Base-by-base conservation (phyloP, 2,329 filamentous ascomycete genomes). In the Ophiosphaerella narmari region DNA sequence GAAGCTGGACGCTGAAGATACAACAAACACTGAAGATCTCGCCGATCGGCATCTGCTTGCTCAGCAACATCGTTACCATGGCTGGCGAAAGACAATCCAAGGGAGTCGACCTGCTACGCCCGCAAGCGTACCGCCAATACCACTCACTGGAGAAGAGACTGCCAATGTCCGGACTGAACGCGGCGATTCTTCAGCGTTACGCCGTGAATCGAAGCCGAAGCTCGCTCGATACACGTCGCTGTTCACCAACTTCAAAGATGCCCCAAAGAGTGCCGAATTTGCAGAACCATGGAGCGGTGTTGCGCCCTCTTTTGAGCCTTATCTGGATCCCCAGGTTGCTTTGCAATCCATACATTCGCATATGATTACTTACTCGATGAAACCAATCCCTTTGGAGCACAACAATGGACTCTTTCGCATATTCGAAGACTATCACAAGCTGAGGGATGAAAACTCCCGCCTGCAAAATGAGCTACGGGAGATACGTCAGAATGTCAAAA, bases 331-430 rank as follows among this genome's bases (percentile, higher is more conserved):
- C 6, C 32, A 66, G 12, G 24, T 58, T 1, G 55, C 55, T 3
- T 46, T 71, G 5, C 60, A 67, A 37, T 62, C 65, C 2, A 57
- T 70, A 7, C 64, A 58, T 21, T 57, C 61, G n/a, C 58, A 66
- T 16, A 64, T 73, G 49, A 46, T 46, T 26, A 59, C 40, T 11
- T 34, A 47, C n/a, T 59, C 53, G 7, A 54, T 42, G n/a, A 44
- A 54, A 18, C 59, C 68, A 2, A 58, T 73, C 41, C 62, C 70
- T 9, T 32, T 58, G 6, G 47, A 66, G 14, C 57, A 74, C 57
- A 74, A 74, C 49, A 71, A 67, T 47, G 67, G 68, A 1, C 54
- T 79, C 1, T 67, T 77, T 37, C 65, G 67, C n/a, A 66, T 78
- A 14, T 75, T 77, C 36, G 77, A 78, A 44, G 66, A 71, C 26